Conservation (phyloP, 1,284 basidiomycete species). For the Ganoderma lingzhi region DNA sequence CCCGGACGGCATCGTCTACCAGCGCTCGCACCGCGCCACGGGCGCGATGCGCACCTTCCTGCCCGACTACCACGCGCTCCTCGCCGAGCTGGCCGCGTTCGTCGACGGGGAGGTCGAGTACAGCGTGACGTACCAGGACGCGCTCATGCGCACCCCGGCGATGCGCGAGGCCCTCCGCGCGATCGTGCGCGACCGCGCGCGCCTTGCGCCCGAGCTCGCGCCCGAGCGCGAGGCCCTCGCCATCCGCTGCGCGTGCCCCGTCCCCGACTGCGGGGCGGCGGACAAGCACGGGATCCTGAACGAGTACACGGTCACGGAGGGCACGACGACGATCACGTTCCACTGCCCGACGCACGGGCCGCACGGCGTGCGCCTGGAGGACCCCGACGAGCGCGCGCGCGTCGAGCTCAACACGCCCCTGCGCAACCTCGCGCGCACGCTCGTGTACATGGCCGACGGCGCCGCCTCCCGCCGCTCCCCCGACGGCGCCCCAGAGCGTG, state of each 20-base stretch:
- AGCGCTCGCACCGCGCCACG: constrained; percentile 37
- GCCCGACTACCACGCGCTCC: constrained; percentile 35
- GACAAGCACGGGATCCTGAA: constrained; percentile 42
- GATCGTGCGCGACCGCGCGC: constrained; percentile 32
- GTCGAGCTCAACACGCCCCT: constrained; percentile 44
- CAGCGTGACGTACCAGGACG: constrained; percentile 31
- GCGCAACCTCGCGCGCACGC: constrained; percentile 40
- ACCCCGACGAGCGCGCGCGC: constrained; percentile 31
- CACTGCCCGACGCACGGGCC: constrained; percentile 37
- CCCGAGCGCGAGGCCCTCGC: constrained; percentile 35
- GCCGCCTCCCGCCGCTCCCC: background rate
- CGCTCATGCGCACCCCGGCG: constrained; percentile 30
- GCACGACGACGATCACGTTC: constrained; percentile 33
- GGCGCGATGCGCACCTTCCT: constrained; percentile 31
- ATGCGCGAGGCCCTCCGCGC: constrained; percentile 32
- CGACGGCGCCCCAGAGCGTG: constrained; percentile 6
- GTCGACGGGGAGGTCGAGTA: constrained; percentile 25
- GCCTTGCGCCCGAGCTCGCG: constrained; percentile 32
- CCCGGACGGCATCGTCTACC: constrained; percentile 34
- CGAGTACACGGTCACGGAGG: constrained; percentile 26
- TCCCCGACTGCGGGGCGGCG: constrained; percentile 36
- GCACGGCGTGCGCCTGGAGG: constrained; percentile 30
- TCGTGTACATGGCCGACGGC: constrained; percentile 32
- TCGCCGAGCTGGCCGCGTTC: constrained; percentile 26
- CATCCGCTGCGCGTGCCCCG: constrained; percentile 40